Evolutionary conservation across 306 rosid genomes (phyloP), one percentile per base, ranked within the genome.

Genomic region (Gynostemma pentaphyllum): DNA sequence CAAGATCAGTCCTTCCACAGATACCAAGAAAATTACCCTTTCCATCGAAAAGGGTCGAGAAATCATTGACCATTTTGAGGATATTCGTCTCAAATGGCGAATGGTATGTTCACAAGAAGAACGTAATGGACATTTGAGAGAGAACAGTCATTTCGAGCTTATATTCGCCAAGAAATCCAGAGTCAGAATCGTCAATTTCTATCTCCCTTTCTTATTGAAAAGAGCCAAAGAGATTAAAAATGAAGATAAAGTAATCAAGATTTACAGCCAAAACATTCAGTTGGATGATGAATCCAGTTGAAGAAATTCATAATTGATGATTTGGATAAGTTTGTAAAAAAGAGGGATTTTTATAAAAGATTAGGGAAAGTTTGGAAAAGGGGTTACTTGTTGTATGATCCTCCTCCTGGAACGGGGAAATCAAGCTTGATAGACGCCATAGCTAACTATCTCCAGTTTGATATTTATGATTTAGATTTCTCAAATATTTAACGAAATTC

Each of bases 351-450:
- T 15, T 55, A 55, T 5, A 55, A 9, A 32, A 55, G 10, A 1
- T 41, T 55, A 3, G 63, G 63, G 9, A 55, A 55, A 27, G 63
- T 44, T 55, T 55, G 63, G 63, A 55, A 55, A 44, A 55, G 63
- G 24, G 63, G 63, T 1, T 55, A 55, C 18, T 10, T 55, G 44
- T 55, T 55, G 63, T 55, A 55, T 16, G 63, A 44, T 9, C 63
- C 63, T n/a, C n/a, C n/a, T 18, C 63, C 63, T 32, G 63, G 63
- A 29, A 55, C 63, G 4, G 63, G 63, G 0, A 55, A 55, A 32
- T 55, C 63, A 11, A 55, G 63, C 63, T 55, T 55, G 12, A 55
- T 55, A 9, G 63, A 41, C 27, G 63, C 63, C 63, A 55, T 55
- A 27, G 63, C 63, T 16, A 55, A 55, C 27, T 55, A 55, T 15